Evolutionary conservation across 768 basidiomycete genomes (phyloP).

Genomic region (Scleroderma citrinum): DNA sequence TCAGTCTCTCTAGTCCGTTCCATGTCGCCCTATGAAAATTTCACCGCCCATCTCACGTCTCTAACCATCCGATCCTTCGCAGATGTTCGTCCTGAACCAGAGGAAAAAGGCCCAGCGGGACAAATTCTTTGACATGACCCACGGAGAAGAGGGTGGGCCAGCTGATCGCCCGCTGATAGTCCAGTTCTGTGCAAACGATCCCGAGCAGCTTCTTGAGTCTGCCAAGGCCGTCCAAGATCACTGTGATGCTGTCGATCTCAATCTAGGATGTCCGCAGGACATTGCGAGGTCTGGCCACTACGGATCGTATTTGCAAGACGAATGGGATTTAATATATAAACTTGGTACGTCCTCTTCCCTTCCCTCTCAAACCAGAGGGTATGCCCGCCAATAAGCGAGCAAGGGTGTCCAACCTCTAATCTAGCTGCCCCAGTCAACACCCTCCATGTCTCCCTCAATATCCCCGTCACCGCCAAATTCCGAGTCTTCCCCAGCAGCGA

Average conservation of each 20-base stretch:
- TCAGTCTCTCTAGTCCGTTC: slow-evolving; percentile 16
- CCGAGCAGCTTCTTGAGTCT: slow-evolving; percentile 67
- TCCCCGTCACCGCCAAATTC: slow-evolving; percentile 98
- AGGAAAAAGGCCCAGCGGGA: slow-evolving; percentile 44
- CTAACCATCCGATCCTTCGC: not conserved
- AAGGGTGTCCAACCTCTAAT: not conserved
- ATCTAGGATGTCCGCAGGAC: slow-evolving; percentile 92
- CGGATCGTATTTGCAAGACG: slow-evolving; percentile 89
- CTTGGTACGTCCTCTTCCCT: slow-evolving; percentile 49
- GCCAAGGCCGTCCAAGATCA: slow-evolving; percentile 70
- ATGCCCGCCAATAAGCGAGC: too few species aligned
- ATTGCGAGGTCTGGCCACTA: slow-evolving; percentile 86
- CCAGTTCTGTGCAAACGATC: slow-evolving; percentile 93
- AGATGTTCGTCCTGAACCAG: slow-evolving; percentile 54
- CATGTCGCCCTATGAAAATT: not conserved
- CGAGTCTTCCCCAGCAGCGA: slow-evolving; percentile 81
- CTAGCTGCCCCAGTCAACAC: slow-evolving; percentile 58
- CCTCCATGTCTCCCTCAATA: slow-evolving; percentile 72
- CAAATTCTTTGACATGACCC: slow-evolving; percentile 59
- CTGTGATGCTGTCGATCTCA: slow-evolving; percentile 94
- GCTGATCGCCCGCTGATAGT: slow-evolving; percentile 81
- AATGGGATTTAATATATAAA: slow-evolving; percentile 83
- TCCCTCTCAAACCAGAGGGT: not conserved
- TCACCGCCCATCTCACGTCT: not conserved
- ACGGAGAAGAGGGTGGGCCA: slow-evolving; percentile 76